Percentiles rank a stretch among this genome's conserved stretches.
Evolutionary conservation across 495 filamentous ascomycete genomes (phyloP).

Genomic region (Parmelia sp.): DNA sequence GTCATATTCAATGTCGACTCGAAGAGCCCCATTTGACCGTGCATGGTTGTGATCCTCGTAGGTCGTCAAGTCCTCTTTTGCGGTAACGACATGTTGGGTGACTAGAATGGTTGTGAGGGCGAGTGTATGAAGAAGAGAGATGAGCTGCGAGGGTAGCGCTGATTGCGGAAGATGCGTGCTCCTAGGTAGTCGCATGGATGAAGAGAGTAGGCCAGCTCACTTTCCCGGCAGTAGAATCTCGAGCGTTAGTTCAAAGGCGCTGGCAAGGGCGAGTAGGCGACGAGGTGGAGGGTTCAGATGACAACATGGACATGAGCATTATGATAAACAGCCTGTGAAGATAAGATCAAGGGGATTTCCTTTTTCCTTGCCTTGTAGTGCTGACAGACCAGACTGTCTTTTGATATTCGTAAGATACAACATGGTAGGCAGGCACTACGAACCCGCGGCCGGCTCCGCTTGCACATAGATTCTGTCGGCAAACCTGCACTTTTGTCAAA

Average conservation of each 20-base stretch:
- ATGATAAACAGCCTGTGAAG: neutral
- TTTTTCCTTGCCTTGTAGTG: neutral
- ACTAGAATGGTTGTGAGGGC: conserved; percentile 49
- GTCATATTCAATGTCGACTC: conserved; percentile 14
- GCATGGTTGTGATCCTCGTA: conserved; percentile 44
- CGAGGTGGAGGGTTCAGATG: neutral
- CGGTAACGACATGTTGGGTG: conserved; percentile 53
- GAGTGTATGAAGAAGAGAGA: conserved; percentile 48
- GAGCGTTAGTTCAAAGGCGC: neutral
- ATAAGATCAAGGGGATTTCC: no score
- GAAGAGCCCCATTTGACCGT: conserved; percentile 31
- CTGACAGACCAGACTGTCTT: neutral
- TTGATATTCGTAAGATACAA: neutral
- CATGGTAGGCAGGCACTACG: neutral
- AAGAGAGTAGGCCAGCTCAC: conserved; percentile 16
- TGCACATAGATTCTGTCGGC: neutral
- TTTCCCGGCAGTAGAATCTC: conserved; percentile 1
- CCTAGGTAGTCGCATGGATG: conserved; percentile 50
- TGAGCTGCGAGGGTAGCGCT: conserved; percentile 56
- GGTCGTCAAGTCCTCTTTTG: conserved; percentile 41
- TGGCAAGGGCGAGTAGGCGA: neutral
- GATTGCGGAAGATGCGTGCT: conserved; percentile 62
- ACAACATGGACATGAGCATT: neutral
- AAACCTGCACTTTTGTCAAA: neutral
- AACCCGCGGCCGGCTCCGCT: neutral